A percentile compares a stretch with the other conserved stretches of the same genome.
Conservation (phyloP, 257 asterid species). For the Lycium barbarum region DNA sequence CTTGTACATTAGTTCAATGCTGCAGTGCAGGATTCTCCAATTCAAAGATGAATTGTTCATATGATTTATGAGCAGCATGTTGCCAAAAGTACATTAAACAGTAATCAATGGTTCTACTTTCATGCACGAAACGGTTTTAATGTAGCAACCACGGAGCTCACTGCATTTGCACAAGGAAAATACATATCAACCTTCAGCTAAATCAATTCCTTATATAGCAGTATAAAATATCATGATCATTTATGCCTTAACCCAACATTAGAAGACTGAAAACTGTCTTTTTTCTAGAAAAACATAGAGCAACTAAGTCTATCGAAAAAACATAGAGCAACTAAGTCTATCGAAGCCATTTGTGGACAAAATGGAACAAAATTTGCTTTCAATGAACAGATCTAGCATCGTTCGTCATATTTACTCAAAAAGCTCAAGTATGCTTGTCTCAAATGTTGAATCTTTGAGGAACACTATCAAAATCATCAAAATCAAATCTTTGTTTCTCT, state of each 20-base stretch:
- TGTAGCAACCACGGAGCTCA: background rate
- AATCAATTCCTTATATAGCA: background rate
- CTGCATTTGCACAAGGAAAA: background rate
- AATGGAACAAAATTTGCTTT: background rate
- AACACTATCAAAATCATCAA: constrained; percentile 76
- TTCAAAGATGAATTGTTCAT: background rate
- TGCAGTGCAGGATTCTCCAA: background rate
- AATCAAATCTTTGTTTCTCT: constrained; percentile 84
- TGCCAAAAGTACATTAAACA: background rate
- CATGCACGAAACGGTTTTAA: background rate
- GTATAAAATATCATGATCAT: background rate
- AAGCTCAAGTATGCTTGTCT: constrained; percentile 32
- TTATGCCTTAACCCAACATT: background rate
- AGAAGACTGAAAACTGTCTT: background rate
- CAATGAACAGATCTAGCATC: background rate
- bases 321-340: background rate
- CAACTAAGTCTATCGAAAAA: background rate
- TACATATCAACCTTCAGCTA: too few relatives aligned
- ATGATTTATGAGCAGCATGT: background rate
- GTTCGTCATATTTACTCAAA: background rate
- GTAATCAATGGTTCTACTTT: background rate
- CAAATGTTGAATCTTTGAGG: constrained; percentile 75
- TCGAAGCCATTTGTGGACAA: background rate
- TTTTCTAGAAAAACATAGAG: background rate
- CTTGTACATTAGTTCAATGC: background rate